Evolutionary conservation across 2,329 filamentous ascomycete genomes (phyloP).

Genomic region (Cyanodermella asteris): DNA sequence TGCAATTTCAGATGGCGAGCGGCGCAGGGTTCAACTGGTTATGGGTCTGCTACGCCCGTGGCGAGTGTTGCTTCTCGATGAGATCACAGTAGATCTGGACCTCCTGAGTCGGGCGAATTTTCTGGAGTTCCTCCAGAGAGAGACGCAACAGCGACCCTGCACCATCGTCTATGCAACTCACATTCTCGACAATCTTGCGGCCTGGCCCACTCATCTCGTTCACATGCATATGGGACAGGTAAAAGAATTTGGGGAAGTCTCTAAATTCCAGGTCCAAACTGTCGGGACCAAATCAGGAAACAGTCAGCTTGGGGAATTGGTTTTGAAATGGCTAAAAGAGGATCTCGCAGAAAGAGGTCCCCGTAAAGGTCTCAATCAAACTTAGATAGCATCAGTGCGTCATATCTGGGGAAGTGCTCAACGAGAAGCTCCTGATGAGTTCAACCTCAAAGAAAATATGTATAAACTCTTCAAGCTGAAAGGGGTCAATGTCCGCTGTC

Average conservation of each 20-base stretch:
- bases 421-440: too few species aligned
- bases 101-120: conserved; percentile 70
- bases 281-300: conserved; percentile 43
- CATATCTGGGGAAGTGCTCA: conserved; percentile 16
- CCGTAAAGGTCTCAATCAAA: conserved; percentile 41
- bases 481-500: too few species aligned
- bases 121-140: conserved; percentile 60
- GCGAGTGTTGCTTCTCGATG: conserved; percentile 76
- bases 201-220: conserved; percentile 87
- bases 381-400: too few species aligned
- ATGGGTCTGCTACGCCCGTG: conserved; percentile 90
- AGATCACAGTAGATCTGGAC: conserved; percentile 93
- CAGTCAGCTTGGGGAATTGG: conserved; percentile 66
- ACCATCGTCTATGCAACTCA: conserved; percentile 97
- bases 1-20: conserved; percentile 79
- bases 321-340: conserved; percentile 65
- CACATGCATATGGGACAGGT: conserved; percentile 84
- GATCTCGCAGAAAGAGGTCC: conserved; percentile 65
- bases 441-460: too few species aligned
- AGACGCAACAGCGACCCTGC: conserved; percentile 63
- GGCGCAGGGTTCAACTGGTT: conserved; percentile 75
- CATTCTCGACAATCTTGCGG: conserved; percentile 82
- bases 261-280: conserved; percentile 39
- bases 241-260: conserved; percentile 63
- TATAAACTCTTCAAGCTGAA: too few species aligned